A percentile compares a stretch with the other conserved stretches of the same genome.
Conservation (phyloP, 2,329 filamentous ascomycete genomes). For the Fusarium redolens region DNA sequence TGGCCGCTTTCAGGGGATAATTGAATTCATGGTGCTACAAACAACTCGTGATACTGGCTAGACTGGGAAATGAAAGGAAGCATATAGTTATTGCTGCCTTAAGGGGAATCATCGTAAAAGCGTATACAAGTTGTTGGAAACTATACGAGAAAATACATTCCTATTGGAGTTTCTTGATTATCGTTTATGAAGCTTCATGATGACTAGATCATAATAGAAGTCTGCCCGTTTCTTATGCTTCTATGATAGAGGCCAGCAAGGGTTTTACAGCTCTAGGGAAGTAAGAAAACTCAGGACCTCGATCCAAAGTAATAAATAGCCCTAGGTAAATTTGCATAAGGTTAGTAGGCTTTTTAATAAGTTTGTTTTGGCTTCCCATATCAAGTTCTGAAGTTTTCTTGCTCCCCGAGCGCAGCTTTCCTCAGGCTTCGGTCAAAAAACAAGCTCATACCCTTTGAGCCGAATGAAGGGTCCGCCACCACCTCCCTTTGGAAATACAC, state of each 20-base stretch:
- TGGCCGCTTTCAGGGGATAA: neutral
- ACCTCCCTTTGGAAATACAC: slow-evolving; percentile 24
- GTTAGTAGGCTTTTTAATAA: neutral
- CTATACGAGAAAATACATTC: neutral
- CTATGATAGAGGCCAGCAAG: neutral
- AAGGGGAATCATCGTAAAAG: neutral
- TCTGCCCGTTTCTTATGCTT: neutral
- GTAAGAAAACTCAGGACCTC: neutral
- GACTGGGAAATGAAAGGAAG: neutral
- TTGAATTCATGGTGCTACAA: neutral
- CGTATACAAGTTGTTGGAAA: neutral
- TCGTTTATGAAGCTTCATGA: neutral
- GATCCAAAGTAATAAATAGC: neutral
- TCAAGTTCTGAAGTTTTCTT: neutral
- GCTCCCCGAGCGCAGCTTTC: neutral
- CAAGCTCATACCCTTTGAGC: slow-evolving; percentile 41
- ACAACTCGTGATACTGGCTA: neutral
- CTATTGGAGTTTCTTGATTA: neutral
- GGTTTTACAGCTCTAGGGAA: neutral
- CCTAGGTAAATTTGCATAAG: neutral
- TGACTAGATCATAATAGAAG: neutral
- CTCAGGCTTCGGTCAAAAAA: slow-evolving; percentile 14
- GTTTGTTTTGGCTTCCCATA: neutral
- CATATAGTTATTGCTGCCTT: neutral
- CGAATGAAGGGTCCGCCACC: slow-evolving; percentile 44